phyloP scores from a whole-genome alignment of 2,329 filamentous ascomycete genomes.

The Boeremia lycopersici region DNA sequence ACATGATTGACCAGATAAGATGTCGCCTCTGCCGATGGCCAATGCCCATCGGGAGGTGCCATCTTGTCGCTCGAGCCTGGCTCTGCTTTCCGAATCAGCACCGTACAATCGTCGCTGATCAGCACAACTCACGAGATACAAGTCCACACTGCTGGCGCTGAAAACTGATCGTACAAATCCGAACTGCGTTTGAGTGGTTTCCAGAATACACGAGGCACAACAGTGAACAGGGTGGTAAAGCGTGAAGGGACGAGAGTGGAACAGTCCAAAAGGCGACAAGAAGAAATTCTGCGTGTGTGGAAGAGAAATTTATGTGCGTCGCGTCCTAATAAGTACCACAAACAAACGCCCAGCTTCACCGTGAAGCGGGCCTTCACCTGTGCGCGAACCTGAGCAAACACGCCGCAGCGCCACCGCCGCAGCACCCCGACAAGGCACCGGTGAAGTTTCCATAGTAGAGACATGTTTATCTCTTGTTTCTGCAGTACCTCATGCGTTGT shows the following conservation, averaged over 20 bases:
- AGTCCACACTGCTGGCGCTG: neutral
- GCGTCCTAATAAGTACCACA: neutral
- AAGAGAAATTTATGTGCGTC: neutral
- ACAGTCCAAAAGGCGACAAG: neutral
- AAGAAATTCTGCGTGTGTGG: neutral
- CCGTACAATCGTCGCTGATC: no score
- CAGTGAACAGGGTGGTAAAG: neutral
- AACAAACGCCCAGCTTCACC: constrained; percentile 9
- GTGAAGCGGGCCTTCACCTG: neutral
- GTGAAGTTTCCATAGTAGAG: neutral
- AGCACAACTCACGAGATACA: neutral
- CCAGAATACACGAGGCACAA: no score
- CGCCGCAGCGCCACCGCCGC: neutral
- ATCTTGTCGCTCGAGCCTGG: neutral
- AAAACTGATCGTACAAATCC: no score
- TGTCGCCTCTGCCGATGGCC: constrained; percentile 1
- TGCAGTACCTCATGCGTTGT: neutral
- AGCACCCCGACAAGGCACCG: neutral
- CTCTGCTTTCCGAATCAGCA: neutral
- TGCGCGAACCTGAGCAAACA: neutral
- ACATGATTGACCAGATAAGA: constrained; percentile 48
- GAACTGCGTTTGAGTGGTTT: no score
- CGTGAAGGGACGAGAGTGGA: no score
- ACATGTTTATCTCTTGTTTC: neutral
- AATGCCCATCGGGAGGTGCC: constrained; percentile 4